Base-by-base conservation (phyloP, 148 eudicot genomes). In the Cornus florida region DNA sequence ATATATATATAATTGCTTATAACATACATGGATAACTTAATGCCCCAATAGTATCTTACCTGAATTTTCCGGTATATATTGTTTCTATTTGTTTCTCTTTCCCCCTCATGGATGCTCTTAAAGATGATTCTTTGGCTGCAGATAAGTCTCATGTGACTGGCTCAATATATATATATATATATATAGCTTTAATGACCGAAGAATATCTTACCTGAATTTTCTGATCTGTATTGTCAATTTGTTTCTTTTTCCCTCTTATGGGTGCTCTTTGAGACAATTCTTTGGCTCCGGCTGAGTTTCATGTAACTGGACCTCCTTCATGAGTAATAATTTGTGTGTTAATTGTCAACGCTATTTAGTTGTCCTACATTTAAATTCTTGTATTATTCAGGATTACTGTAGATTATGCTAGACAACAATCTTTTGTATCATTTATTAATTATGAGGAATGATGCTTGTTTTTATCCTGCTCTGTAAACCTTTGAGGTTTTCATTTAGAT, bases 401-500 rank as follows among this genome's bases (percentile, higher is more conserved):
- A 43, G 76, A 57, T 24, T 19, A 33, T 73, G 13, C 43, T n/a
- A 19, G 38, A 35, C 38, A 35, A 35, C 38, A 35, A 35, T 35
- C 3, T 2, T 35, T 39, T 75, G 32, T 39, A 56, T 75, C 70
- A 41, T 38, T 41, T 39, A 10, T 48, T 43, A 38, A 35, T 64
- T 65, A 6, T 23, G 69, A 64, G 28, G 69, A 75, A 67, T 65
- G 59, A 23, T 75, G 38, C 70, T 75, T 41, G 14, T 2, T 75
- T 75, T 8, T 75, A 23, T 64, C 43, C 33, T 64, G 39, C 13
- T 35, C 62, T 64, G 33, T 64, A 13, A 10, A 39, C 53, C 14
- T 75, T 43, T 66, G 66, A 43, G 6, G 24, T 22, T 64, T 78
- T 79, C 39, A 70, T 75, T 70, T 41, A 32, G 11, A 5, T 32